phyloP scores from a whole-genome alignment of 306 rosid species.

The Fagus sylvatica region DNA sequence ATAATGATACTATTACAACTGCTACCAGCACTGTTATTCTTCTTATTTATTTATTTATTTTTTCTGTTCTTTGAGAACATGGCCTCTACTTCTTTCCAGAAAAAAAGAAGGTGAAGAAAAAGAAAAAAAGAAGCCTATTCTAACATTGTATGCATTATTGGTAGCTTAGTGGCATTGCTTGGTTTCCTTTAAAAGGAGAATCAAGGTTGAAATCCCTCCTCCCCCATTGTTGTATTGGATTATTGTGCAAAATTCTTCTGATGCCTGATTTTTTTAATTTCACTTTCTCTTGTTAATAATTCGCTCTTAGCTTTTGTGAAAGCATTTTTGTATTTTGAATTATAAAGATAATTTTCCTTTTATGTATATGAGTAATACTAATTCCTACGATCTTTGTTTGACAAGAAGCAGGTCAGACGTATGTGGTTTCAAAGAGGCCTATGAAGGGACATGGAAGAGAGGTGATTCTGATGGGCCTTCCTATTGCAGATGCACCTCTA shows the following conservation, averaged over 20 bases:
- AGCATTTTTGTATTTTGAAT: background rate
- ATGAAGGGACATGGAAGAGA: conserved; percentile 87
- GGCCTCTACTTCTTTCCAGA: background rate
- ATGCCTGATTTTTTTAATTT: background rate
- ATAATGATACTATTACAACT: background rate
- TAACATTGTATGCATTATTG: no score
- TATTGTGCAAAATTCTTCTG: no score
- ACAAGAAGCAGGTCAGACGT: conserved; percentile 59
- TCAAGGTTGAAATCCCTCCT: no score
- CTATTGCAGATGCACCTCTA: conserved; percentile 60
- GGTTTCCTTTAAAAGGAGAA: no score
- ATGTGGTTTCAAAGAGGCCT: conserved; percentile 67
- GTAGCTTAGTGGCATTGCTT: no score
- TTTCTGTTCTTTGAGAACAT: background rate
- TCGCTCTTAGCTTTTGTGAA: background rate
- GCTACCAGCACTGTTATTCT: background rate
- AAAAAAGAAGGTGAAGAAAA: background rate
- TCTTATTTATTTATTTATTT: background rate
- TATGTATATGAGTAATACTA: background rate
- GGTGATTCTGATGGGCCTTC: conserved; percentile 73
- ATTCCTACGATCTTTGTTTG: background rate
- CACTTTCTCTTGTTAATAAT: background rate
- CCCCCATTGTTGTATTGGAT: no score
- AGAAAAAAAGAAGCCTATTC: background rate
- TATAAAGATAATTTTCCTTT: background rate